phyloP scores from a whole-genome alignment of 768 basidiomycete species.

The Amanita polypyramis region DNA sequence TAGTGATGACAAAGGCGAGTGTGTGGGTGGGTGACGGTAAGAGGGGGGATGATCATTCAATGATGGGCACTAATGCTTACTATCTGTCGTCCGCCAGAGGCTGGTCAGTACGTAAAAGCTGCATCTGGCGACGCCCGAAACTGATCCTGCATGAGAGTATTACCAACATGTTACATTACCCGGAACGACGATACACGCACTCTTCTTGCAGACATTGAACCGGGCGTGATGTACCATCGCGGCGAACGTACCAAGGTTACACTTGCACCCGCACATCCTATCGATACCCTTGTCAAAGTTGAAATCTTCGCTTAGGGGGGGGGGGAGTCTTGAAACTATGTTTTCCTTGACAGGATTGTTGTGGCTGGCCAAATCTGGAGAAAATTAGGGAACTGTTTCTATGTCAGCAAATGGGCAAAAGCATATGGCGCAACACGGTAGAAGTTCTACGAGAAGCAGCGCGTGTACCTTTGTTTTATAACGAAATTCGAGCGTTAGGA shows the following conservation, averaged over 20 bases:
- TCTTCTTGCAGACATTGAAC: constrained; percentile 4
- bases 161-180: not conserved
- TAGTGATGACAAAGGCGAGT: too few relatives aligned
- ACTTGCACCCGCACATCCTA: constrained; percentile 3
- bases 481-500: too few relatives aligned
- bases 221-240: not conserved
- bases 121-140: constrained; percentile 37
- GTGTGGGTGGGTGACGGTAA: too few relatives aligned
- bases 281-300: constrained; percentile 5
- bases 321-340: not conserved
- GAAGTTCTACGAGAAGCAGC: too few relatives aligned
- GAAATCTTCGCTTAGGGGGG: constrained; percentile 4
- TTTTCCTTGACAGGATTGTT: not conserved
- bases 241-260: not conserved
- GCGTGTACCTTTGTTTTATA: too few relatives aligned
- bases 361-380: too few relatives aligned
- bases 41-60: too few relatives aligned
- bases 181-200: not conserved
- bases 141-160: constrained; percentile 25
- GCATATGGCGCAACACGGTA: too few relatives aligned
- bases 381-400: too few relatives aligned
- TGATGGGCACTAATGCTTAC: too few relatives aligned
- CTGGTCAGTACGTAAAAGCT: constrained; percentile 38
- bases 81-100: constrained; percentile 40
- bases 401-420: too few relatives aligned